Conservation (phyloP, 2,329 filamentous ascomycete species). For the Neofusicoccum cordaticola region DNA sequence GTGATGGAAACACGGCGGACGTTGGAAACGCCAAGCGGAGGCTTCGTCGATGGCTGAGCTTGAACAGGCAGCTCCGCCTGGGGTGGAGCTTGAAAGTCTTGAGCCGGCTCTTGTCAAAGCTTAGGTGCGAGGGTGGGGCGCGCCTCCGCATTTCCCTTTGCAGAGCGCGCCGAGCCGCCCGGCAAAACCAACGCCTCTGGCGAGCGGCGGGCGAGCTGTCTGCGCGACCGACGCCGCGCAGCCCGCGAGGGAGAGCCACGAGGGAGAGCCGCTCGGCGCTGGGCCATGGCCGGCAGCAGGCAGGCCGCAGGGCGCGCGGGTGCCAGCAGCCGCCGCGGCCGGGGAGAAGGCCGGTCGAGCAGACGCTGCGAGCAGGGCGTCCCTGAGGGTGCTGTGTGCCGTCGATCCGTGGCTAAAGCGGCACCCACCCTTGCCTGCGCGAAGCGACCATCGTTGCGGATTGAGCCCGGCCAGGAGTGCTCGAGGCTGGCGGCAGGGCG, state of each 20-base stretch:
- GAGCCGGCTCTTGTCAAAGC: slow-evolving; percentile 5
- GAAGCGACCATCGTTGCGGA: background rate
- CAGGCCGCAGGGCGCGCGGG: background rate
- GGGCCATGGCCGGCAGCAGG: background rate
- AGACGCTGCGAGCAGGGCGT: background rate
- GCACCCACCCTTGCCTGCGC: background rate
- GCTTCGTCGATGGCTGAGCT: background rate
- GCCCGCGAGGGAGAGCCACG: no score
- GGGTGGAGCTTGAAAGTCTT: slow-evolving; percentile 2
- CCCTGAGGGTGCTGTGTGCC: background rate
- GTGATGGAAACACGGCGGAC: background rate
- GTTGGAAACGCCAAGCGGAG: background rate
- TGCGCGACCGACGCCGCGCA: no score
- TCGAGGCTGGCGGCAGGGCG: background rate
- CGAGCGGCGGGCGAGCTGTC: no score
- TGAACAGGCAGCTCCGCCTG: slow-evolving; percentile 1
- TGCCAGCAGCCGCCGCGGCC: background rate
- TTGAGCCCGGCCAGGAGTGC: background rate
- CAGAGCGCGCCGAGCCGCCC: background rate
- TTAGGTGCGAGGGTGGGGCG: background rate
- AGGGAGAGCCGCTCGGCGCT: no score
- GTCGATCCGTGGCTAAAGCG: background rate
- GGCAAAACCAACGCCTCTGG: background rate
- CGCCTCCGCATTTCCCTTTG: background rate
- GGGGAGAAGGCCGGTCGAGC: background rate